Base-by-base conservation (phyloP, 371 early-diverging fungal genomes). In the Mucor plumbeus region DNA sequence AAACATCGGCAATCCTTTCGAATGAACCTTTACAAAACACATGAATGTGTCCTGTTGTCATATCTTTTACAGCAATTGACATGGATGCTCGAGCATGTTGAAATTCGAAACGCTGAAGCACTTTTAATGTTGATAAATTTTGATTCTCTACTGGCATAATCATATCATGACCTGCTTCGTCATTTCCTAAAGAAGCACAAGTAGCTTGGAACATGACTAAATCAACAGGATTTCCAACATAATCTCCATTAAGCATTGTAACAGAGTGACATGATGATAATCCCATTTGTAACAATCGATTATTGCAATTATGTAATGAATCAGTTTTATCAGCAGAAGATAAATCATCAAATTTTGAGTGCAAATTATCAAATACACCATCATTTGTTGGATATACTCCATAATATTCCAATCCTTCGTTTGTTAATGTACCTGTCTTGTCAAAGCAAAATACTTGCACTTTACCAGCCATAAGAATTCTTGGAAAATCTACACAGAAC, bases 401-500 rank as follows among this genome's bases (percentile, higher is more conserved):
- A 53, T 79, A 81, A 55, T 81, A 85, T 64, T 87, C 86, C 13
- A 87, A 68, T 0, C 85, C 85, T 31, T 87, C 87, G 44, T 80
- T 79, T n/a, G 87, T 87, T 38, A 87, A 70, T n/a, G 87, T 87
- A 10, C 87, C 87, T 0, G 87, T 87, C 47, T 79, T 79, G 19
- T 79, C 79, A 81, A 95, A 97, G 71, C 94, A 95, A 64, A 96
- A 94, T 10, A 96, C 90, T 75, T 95, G 90, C 34, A 96, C 85
- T 73, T 94, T 94, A 40, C 96, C 96, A 9, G 93, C 93, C 81
- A 86, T 83, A 64, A 93, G 88, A 67, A 97, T 93, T 43, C 97
- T 82, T 40, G 85, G 83, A 38, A 91, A 80, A 67, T 93, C 94
- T 17, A 92, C 90, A 63, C 92, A 92, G 50, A 83, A 86, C 6